Conservation (phyloP, 2,329 filamentous ascomycete species). For the Penicillium polonicum region DNA sequence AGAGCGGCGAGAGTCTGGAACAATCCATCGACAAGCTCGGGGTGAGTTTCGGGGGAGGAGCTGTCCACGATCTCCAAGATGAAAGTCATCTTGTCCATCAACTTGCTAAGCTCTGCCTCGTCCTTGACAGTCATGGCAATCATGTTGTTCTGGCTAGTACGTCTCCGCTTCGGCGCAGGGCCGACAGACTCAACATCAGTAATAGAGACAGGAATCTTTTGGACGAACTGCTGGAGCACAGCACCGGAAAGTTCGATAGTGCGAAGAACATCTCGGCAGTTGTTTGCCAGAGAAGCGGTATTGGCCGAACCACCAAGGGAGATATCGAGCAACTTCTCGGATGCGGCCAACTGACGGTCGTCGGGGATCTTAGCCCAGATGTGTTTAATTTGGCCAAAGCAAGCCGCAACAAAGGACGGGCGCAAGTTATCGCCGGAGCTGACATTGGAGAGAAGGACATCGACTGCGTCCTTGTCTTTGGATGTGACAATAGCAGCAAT, state of each 20-base stretch:
- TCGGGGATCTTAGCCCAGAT: constrained; percentile 62
- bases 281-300: constrained; percentile 30
- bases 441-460: constrained; percentile 54
- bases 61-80: constrained; percentile 85
- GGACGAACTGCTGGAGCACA: constrained; percentile 69
- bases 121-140: constrained; percentile 61
- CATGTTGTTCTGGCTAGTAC: constrained; percentile 71
- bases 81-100: constrained; percentile 76
- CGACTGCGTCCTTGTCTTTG: constrained; percentile 58
- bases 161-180: constrained; percentile 73
- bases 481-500: constrained; percentile 55
- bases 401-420: constrained; percentile 59
- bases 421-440: constrained; percentile 46
- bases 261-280: constrained; percentile 65
- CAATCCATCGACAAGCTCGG: constrained; percentile 72
- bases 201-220: constrained; percentile 68
- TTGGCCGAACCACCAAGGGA: constrained; percentile 32
- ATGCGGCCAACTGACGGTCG: constrained; percentile 37
- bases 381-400: constrained; percentile 67
- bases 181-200: constrained; percentile 68
- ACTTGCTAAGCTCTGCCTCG: constrained; percentile 63
- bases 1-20: constrained; percentile 86
- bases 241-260: constrained; percentile 71
- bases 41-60: constrained; percentile 70
- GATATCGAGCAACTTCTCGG: constrained; percentile 44